Evolutionary conservation across 768 basidiomycete species (phyloP).

Genomic region (Crucibulum laeve): DNA sequence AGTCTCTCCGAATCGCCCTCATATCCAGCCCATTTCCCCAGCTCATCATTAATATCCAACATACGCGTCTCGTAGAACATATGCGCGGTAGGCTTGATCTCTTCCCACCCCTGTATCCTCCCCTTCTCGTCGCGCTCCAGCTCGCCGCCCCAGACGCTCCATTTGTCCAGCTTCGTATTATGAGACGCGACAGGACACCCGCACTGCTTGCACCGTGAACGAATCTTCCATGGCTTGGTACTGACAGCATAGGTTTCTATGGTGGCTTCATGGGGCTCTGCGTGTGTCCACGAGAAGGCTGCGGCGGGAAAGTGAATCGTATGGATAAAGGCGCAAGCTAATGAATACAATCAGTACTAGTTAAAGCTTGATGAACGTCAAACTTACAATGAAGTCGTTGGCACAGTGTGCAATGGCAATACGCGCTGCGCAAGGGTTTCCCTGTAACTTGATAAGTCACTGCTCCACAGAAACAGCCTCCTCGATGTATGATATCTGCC

Average conservation of each 20-base stretch:
- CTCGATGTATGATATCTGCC: slow-evolving; percentile 26
- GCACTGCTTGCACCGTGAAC: slow-evolving; percentile 60
- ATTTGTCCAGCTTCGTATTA: slow-evolving; percentile 41
- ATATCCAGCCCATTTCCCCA: slow-evolving; percentile 70
- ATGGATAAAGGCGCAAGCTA: slow-evolving; percentile 60
- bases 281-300: slow-evolving; percentile 53
- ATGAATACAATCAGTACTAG: neutral
- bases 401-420: slow-evolving; percentile 70
- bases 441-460: slow-evolving; percentile 44
- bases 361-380: slow-evolving; percentile 4
- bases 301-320: slow-evolving; percentile 50
- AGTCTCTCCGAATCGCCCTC: slow-evolving; percentile 37
- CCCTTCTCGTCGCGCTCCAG: slow-evolving; percentile 51
- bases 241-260: slow-evolving; percentile 46
- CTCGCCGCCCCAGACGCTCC: slow-evolving; percentile 57
- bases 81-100: slow-evolving; percentile 57
- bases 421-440: slow-evolving; percentile 50
- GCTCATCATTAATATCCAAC: slow-evolving; percentile 48
- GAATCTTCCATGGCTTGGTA: slow-evolving; percentile 53
- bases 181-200: slow-evolving; percentile 49
- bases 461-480: slow-evolving; percentile 57
- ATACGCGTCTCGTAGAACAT: slow-evolving; percentile 64
- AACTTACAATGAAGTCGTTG: slow-evolving; percentile 52
- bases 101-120: slow-evolving; percentile 46
- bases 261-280: slow-evolving; percentile 22